Conservation (phyloP, 148 eudicot species). For the Fagopyrum esculentum region DNA sequence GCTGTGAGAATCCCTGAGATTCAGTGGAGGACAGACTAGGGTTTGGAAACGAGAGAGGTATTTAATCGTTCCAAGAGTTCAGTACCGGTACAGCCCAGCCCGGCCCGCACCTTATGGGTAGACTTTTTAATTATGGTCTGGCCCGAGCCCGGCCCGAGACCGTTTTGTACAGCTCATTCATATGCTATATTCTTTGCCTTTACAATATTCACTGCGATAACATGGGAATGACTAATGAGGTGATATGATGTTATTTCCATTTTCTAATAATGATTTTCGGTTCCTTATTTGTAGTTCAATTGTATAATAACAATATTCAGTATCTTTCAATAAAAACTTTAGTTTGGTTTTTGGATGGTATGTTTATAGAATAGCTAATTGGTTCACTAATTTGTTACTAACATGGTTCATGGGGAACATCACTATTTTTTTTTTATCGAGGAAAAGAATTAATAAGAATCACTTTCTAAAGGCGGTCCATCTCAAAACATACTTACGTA, state of each 20-base stretch:
- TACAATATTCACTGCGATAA: background rate
- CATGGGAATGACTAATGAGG: background rate
- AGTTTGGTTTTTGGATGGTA: no score
- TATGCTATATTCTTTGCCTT: background rate
- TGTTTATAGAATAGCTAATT: no score
- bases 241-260: background rate
- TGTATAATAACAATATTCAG: no score
- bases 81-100: background rate
- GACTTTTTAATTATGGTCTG: no score
- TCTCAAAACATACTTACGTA: no score
- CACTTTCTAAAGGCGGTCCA: no score
- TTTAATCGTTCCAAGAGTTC: slow-evolving; percentile 8
- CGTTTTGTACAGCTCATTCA: background rate
- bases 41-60: slow-evolving; percentile 16
- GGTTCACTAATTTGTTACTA: no score
- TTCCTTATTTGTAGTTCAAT: background rate
- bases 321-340: no score
- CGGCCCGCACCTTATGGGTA: background rate
- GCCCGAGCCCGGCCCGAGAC: no score
- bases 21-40: slow-evolving; percentile 16
- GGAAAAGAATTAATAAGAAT: no score
- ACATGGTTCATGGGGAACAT: no score
- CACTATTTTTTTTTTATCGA: no score
- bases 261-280: background rate
- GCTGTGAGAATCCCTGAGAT: background rate